Evolutionary conservation across 208 protist species (phyloP).

Genomic region (Phytomonas sp.): DNA sequence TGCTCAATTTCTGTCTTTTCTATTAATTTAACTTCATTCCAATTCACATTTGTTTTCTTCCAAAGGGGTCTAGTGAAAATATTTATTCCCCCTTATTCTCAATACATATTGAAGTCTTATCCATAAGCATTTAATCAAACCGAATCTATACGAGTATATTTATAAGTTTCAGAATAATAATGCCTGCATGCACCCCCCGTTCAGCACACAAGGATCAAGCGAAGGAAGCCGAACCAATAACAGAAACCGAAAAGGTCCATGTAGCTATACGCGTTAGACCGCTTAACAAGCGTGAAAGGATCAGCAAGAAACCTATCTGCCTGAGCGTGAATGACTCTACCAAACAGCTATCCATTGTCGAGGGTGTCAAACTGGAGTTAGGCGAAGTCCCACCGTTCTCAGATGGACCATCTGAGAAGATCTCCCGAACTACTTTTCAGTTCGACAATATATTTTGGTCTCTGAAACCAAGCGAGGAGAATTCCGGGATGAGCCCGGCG

Average conservation of each 20-base stretch:
- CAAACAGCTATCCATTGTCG: constrained; percentile 13
- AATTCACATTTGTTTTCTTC: neutral
- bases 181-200: neutral
- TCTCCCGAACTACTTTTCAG: constrained; percentile 25
- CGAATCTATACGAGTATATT: neutral
- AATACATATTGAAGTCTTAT: neutral
- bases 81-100: neutral
- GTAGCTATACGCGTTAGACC: constrained; percentile 61
- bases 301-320: constrained; percentile 2
- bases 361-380: constrained; percentile 12
- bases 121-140: neutral
- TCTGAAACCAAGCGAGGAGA: constrained; percentile 9
- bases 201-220: neutral
- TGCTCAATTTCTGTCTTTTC: neutral
- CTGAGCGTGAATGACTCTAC: constrained; percentile 9
- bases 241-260: constrained; percentile 25
- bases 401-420: neutral
- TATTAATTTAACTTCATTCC: neutral
- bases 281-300: constrained; percentile 33
- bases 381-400: neutral
- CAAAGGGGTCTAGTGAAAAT: neutral
- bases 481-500: constrained; percentile 13
- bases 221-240: neutral
- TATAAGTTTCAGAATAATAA: neutral
- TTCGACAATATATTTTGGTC: constrained; percentile 72